A percentile compares a stretch with the other conserved stretches of the same genome.
These are phyloP conservation scores for Davidsoniella australis DNA, from an alignment of 2,329 filamentous ascomycete species.

Conservation along the genomic window DNA sequence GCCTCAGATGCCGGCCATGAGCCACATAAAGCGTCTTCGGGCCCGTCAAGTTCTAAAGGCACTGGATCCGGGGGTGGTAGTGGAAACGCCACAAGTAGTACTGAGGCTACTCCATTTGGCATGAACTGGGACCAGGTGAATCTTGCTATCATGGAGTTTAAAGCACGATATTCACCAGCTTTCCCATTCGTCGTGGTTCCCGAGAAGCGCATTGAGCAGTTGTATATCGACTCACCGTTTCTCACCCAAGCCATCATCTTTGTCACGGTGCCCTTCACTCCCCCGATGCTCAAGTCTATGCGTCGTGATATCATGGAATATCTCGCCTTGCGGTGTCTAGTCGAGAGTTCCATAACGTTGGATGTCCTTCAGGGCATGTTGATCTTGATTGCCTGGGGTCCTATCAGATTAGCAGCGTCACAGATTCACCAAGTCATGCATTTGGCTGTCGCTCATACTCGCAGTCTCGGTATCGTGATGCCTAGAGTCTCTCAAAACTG, in stretches of 20 bases:
- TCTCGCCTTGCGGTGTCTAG: conserved; percentile 25
- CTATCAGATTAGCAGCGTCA: conserved; percentile 6
- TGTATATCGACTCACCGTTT: conserved; percentile 22
- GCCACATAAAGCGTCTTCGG: conserved; percentile 4
- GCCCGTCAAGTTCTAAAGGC: conserved; percentile 1
- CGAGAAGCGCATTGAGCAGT: conserved; percentile 17
- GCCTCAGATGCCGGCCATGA: conserved; percentile 8
- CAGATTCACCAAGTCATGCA: conserved; percentile 19
- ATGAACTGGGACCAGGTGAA: conserved; percentile 25
- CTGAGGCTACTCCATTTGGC: conserved; percentile 18
- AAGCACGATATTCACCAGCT: conserved; percentile 18
- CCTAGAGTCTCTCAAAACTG: conserved; percentile 15
- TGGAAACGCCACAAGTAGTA: background rate
- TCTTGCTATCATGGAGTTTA: conserved; percentile 21
- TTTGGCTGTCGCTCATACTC: conserved; percentile 25
- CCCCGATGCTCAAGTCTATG: conserved; percentile 21
- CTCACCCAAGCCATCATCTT: conserved; percentile 24
- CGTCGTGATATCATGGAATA: conserved; percentile 26
- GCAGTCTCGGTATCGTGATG: conserved; percentile 22
- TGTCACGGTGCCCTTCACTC: conserved; percentile 19
- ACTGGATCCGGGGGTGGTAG: background rate
- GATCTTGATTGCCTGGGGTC: conserved; percentile 29
- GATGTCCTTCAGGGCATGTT: conserved; percentile 31
- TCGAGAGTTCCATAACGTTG: conserved; percentile 24
- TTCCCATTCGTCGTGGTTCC: conserved; percentile 25